Evolutionary conservation across 169 alveolate genomes (phyloP).

Genomic region (Perkinsus olseni): DNA sequence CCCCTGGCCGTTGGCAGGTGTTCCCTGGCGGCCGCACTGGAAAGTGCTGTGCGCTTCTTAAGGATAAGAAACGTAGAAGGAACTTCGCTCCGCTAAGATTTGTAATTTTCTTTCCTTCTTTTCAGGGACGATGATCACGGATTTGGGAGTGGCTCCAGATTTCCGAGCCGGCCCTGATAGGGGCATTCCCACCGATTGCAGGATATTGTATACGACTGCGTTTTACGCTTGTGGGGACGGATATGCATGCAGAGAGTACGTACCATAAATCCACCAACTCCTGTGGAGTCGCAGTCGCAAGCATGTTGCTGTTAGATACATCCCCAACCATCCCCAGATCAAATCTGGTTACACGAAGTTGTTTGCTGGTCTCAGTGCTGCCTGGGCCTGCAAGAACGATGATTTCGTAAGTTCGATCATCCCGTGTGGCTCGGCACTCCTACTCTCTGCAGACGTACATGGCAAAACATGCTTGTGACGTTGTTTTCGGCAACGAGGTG

Average conservation of each 20-base stretch:
- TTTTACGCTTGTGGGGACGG: not conserved
- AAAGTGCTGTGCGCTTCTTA: not conserved
- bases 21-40: not conserved
- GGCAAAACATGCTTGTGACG: not conserved
- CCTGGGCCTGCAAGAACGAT: not conserved
- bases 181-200: not conserved
- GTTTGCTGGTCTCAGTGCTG: not conserved
- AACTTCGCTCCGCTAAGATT: not conserved
- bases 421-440: not conserved
- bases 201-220: not conserved
- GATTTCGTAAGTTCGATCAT: not conserved
- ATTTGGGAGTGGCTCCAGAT: not conserved
- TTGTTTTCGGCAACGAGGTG: not conserved
- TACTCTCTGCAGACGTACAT: not conserved
- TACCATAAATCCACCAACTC: not conserved
- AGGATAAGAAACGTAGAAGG: not conserved
- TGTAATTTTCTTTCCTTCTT: not conserved
- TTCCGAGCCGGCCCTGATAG: not conserved
- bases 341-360: not conserved
- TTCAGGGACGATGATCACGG: not conserved
- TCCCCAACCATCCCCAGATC: not conserved
- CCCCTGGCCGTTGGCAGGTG: not conserved
- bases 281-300: no score
- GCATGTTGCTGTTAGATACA: not conserved
- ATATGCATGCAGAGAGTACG: not conserved